phyloP scores from a whole-genome alignment of 441 rosid genomes.

The Capsella rubella region DNA sequence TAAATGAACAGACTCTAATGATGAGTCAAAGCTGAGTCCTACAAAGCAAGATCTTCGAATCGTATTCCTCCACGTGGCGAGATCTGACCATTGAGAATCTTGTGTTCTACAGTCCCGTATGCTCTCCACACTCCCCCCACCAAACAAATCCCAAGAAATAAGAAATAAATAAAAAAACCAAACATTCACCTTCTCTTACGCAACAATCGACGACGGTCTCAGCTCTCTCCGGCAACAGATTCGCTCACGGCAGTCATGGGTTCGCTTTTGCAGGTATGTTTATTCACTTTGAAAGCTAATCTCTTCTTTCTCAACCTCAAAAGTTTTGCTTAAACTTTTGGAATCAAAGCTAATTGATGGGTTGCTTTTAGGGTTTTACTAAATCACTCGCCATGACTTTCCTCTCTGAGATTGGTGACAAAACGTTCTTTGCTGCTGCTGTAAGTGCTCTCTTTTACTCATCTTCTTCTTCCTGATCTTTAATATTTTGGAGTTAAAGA shows the following conservation, averaged over 20 bases:
- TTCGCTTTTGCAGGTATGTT: conserved; percentile 67
- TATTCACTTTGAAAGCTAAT: background rate
- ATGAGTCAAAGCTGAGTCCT: background rate
- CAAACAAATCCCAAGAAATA: background rate
- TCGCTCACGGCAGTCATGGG: conserved; percentile 49
- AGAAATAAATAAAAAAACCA: background rate
- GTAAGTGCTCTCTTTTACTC: conserved; percentile 50
- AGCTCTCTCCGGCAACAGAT: conserved; percentile 22
- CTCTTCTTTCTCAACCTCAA: background rate
- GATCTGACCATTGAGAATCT: background rate
- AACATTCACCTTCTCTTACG: conserved; percentile 21
- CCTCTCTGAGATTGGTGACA: conserved; percentile 92
- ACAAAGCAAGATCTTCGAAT: background rate
- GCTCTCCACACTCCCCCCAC: conserved; percentile 29
- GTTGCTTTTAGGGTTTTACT: conserved; percentile 66
- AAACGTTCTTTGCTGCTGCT: conserved; percentile 95
- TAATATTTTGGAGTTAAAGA: background rate
- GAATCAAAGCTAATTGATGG: conserved; percentile 16
- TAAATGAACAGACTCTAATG: background rate
- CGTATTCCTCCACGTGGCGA: conserved; percentile 18
- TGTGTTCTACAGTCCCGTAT: conserved; percentile 7
- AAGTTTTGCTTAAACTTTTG: background rate
- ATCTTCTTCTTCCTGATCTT: conserved; percentile 1
- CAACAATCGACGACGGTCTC: background rate
- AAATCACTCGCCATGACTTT: conserved; percentile 95